A percentile compares a stretch with the other conserved stretches of the same genome.
Conservation (phyloP, 2,329 filamentous ascomycete species). For the Aphanoascus verrucosus region DNA sequence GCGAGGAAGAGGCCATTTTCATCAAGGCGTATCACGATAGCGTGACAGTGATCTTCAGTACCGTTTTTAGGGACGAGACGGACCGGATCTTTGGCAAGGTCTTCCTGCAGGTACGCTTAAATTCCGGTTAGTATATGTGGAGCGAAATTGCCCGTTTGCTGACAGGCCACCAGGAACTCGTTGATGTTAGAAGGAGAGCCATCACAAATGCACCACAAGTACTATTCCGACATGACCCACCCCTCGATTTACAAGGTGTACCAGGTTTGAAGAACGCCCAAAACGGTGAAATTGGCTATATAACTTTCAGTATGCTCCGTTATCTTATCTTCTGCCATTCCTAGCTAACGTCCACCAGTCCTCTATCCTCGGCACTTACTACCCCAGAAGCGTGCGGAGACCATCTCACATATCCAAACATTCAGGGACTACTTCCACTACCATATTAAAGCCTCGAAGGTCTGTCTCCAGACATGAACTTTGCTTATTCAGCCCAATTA, state of each 20-base stretch:
- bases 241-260: slow-evolving; percentile 77
- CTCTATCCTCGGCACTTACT: slow-evolving; percentile 93
- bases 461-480: slow-evolving; percentile 23
- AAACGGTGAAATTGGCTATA: slow-evolving; percentile 85
- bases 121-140: background rate
- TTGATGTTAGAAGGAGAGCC: slow-evolving; percentile 79
- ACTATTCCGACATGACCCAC: slow-evolving; percentile 86
- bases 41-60: slow-evolving; percentile 98
- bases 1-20: slow-evolving; percentile 97
- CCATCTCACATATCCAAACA: slow-evolving; percentile 98
- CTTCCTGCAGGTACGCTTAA: slow-evolving; percentile 59
- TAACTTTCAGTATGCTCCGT: slow-evolving; percentile 71
- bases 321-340: slow-evolving; percentile 14
- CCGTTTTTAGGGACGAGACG: slow-evolving; percentile 94
- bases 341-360: slow-evolving; percentile 39
- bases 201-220: slow-evolving; percentile 99
- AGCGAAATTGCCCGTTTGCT: background rate
- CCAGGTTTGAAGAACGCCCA: slow-evolving; percentile 67
- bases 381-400: slow-evolving; percentile 77
- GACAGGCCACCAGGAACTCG: slow-evolving; percentile 57
- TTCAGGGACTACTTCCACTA: slow-evolving; percentile 99
- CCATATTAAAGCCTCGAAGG: slow-evolving; percentile 98
- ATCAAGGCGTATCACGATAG: slow-evolving; percentile 95
- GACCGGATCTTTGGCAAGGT: slow-evolving; percentile 96
- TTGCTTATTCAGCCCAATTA: background rate